A percentile compares a stretch with the other conserved stretches of the same genome.
These are phyloP conservation scores for Pestalotiopsis sp. DNA, from an alignment of 2,329 filamentous ascomycete genomes.

Conservation along the genomic window DNA sequence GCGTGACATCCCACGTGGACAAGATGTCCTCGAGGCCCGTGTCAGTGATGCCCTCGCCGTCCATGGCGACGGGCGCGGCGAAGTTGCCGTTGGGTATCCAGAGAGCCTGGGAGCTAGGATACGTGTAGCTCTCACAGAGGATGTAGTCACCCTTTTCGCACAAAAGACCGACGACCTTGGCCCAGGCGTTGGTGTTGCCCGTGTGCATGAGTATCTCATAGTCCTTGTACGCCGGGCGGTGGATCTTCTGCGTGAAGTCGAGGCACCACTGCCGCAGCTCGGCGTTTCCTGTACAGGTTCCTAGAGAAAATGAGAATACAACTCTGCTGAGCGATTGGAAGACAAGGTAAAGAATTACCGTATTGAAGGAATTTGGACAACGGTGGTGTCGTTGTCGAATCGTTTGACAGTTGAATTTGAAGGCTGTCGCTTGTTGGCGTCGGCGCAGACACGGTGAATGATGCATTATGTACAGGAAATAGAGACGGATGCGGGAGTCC, in stretches of 20 bases:
- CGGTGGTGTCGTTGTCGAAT: not conserved
- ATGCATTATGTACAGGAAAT: conserved; percentile 10
- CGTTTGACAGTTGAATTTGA: conserved; percentile 18
- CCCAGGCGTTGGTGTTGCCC: conserved; percentile 35
- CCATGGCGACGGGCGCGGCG: conserved; percentile 27
- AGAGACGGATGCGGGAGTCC: conserved; percentile 8
- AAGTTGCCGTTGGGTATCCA: conserved; percentile 31
- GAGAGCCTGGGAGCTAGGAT: conserved; percentile 24
- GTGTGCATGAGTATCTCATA: conserved; percentile 29
- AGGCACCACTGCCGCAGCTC: conserved; percentile 9
- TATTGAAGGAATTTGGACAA: conserved; percentile 2
- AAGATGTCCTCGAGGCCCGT: conserved; percentile 22
- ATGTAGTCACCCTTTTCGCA: conserved; percentile 31
- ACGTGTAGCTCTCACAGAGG: conserved; percentile 32
- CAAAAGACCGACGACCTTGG: conserved; percentile 31
- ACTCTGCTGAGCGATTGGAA: conserved; percentile 13
- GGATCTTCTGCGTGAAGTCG: conserved; percentile 6
- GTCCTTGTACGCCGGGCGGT: conserved; percentile 3
- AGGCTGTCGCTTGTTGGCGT: not conserved
- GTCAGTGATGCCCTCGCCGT: conserved; percentile 29
- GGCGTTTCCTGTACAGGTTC: conserved; percentile 7
- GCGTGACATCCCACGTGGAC: conserved; percentile 23
- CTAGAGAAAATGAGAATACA: not conserved
- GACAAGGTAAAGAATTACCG: conserved; percentile 8
- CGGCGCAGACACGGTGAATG: not conserved